Percentiles rank a stretch among this genome's conserved stretches.
phyloP scores from a whole-genome alignment of 2,329 filamentous ascomycete species.

The Sarocladium strictum region DNA sequence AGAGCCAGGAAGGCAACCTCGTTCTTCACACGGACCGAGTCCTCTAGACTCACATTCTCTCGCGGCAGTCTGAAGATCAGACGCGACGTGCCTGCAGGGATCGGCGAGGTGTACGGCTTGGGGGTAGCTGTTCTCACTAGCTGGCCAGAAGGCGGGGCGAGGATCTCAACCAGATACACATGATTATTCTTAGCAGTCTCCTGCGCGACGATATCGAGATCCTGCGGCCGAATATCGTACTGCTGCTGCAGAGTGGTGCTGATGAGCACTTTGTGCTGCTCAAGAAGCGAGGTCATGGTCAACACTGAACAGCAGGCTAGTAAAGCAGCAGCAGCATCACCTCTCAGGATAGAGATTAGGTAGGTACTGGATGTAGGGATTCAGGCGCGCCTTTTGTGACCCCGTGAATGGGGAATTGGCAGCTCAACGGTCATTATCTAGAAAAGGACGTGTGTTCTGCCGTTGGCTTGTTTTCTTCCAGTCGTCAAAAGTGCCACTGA shows the following conservation, averaged over 20 bases:
- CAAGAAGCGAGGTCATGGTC: background rate
- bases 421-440: no score
- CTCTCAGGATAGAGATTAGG: no score
- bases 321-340: no score
- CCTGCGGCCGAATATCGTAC: background rate
- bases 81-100: conserved; percentile 2
- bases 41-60: conserved; percentile 9
- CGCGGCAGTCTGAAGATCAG: conserved; percentile 11
- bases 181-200: background rate
- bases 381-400: no score
- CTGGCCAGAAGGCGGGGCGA: background rate
- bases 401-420: no score
- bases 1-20: conserved; percentile 10
- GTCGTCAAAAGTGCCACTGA: no score
- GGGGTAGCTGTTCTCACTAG: background rate
- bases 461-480: no score
- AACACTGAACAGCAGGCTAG: no score
- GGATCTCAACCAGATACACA: background rate
- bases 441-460: no score
- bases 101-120: background rate
- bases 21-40: conserved; percentile 11
- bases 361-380: no score
- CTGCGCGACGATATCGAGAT: background rate
- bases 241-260: background rate
- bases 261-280: background rate